phyloP scores from a whole-genome alignment of 2,329 filamentous ascomycete genomes.

The Remersonia thermophila region DNA sequence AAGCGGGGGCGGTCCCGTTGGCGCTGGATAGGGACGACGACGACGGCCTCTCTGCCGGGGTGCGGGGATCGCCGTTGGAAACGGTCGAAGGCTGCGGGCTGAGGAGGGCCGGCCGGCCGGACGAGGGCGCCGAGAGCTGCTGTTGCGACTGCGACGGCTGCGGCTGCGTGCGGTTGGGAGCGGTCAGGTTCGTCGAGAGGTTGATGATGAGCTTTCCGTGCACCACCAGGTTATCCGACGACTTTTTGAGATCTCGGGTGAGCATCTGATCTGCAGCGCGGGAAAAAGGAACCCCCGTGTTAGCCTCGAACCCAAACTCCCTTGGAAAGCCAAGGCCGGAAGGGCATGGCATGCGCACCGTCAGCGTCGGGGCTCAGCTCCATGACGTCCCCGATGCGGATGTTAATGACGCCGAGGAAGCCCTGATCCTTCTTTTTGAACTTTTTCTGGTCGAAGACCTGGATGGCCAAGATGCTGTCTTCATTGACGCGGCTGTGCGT shows the following conservation, averaged over 20 bases:
- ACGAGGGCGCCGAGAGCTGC: slow-evolving; percentile 22
- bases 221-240: slow-evolving; percentile 93
- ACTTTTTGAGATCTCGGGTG: slow-evolving; percentile 92
- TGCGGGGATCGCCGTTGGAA: slow-evolving; percentile 28
- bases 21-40: slow-evolving; percentile 42
- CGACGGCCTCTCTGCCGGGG: slow-evolving; percentile 36
- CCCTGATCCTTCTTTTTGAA: slow-evolving; percentile 99
- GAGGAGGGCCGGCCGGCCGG: slow-evolving; percentile 34
- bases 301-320: too few species aligned
- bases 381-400: slow-evolving; percentile 87
- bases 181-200: slow-evolving; percentile 75
- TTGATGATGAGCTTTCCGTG: slow-evolving; percentile 97
- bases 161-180: slow-evolving; percentile 45
- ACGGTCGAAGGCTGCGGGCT: slow-evolving; percentile 31
- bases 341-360: slow-evolving; percentile 44
- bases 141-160: slow-evolving; percentile 8
- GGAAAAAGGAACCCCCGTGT: not conserved
- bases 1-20: slow-evolving; percentile 26
- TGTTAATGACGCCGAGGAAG: slow-evolving; percentile 94
- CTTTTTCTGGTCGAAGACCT: slow-evolving; percentile 99
- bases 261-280: slow-evolving; percentile 83
- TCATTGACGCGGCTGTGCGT: slow-evolving; percentile 69
- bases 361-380: slow-evolving; percentile 82
- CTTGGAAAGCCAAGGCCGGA: too few species aligned
- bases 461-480: slow-evolving; percentile 91